Base-by-base conservation (phyloP, 306 rosid genomes). In the Hippophae tibetana region DNA sequence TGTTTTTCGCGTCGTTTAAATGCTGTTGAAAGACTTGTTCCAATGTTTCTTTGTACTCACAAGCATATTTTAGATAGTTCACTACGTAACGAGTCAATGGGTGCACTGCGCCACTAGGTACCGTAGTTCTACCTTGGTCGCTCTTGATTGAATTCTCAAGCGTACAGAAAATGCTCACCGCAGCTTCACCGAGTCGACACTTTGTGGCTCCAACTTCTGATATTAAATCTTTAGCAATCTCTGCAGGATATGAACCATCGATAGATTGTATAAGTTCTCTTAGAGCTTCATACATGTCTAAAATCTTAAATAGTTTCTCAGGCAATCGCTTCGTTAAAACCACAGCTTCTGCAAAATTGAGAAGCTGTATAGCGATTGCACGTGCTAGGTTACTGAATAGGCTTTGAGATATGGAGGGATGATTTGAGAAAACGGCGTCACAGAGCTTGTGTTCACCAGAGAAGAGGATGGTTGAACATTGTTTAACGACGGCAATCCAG, bases 21-120 rank as follows among this genome's bases (percentile, higher is more conserved):
- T 64, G 57, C 8, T 71, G 77, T 13, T 51, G 60, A 50, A 89
- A 82, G 5, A 84, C 80, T 31, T 89, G 79, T 63, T 84, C 87
- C 44, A 86, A 55, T 1, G 97, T 68, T 41, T 76, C 81, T 47
- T 67, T 86, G 68, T 89, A 89, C 38, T 84, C 97, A 64, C 93
- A 84, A 3, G 83, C 83, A 63, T 86, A 86, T 61, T 86, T 76
- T 5, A 89, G 73, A 56, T 89, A 89, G 46, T 89, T 89, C 93
- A 89, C 76, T 1, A 89, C 82, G 71, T 89, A 86, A 6, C 97
- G 95, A 25, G 86, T 82, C 58, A 86, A 62, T 0, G 95, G 97
- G 48, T 89, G 97, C 43, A 89, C 82, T 2, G 84, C 84, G 7
- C 97, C 97, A 5, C 81, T 78, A 0, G 97, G 84, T 8, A 89